Percentiles rank a stretch among this genome's conserved stretches.
These are phyloP conservation scores for Torrubiella hemipterigena DNA, from an alignment of 2,329 filamentous ascomycete genomes.

Conservation along the genomic window DNA sequence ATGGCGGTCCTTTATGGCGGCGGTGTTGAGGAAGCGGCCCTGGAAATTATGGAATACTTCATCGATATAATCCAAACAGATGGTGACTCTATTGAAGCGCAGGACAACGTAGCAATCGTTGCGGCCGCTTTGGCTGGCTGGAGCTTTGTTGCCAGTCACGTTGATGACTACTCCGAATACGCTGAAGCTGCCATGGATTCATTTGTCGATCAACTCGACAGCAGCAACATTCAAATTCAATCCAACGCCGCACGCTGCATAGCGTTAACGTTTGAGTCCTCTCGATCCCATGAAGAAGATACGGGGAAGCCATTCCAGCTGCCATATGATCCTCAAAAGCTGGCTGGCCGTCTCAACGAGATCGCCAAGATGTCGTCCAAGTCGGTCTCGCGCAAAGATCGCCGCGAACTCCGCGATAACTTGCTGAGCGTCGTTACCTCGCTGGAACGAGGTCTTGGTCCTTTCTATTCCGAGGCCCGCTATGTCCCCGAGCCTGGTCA, in stretches of 20 bases:
- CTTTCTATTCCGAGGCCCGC: conserved; percentile 39
- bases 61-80: conserved; percentile 72
- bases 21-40: conserved; percentile 52
- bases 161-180: conserved; percentile 61
- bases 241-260: conserved; percentile 70
- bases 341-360: conserved; percentile 34
- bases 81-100: conserved; percentile 58
- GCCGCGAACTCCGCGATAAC: conserved; percentile 33
- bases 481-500: conserved; percentile 26
- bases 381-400: conserved; percentile 35
- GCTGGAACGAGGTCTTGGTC: conserved; percentile 40
- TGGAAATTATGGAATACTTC: conserved; percentile 63
- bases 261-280: conserved; percentile 69
- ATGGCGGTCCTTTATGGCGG: conserved; percentile 68
- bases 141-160: conserved; percentile 66
- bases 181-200: conserved; percentile 65
- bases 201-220: conserved; percentile 77
- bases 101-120: conserved; percentile 60
- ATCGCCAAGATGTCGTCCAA: conserved; percentile 35
- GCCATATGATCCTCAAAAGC: conserved; percentile 35
- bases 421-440: conserved; percentile 42
- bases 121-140: conserved; percentile 65
- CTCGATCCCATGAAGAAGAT: conserved; percentile 34
- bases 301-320: conserved; percentile 36
- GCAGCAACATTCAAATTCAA: conserved; percentile 59